Conservation (phyloP, 176 grass and related monocot species). For the Poa annua region DNA sequence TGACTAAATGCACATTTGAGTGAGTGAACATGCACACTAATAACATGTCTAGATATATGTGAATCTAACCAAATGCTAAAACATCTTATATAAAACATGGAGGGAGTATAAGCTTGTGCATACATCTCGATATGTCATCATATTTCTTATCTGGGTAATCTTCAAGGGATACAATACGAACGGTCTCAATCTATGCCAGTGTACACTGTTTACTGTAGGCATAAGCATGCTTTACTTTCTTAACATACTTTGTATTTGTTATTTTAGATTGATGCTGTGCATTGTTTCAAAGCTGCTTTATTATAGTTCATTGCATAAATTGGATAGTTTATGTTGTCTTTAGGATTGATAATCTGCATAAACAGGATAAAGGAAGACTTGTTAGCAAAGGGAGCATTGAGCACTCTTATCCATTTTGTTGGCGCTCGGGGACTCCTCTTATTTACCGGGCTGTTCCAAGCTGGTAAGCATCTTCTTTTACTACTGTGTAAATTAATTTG, state of each 20-base stretch:
- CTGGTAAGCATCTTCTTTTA: conserved; percentile 68
- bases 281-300: not conserved
- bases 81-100: no score
- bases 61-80: no score
- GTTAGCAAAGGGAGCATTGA: conserved; percentile 80
- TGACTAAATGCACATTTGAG: no score
- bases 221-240: conserved; percentile 20
- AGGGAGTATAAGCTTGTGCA: not conserved
- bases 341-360: conserved; percentile 26
- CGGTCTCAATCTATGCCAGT: conserved; percentile 1
- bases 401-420: conserved; percentile 98
- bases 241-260: conserved; percentile 25
- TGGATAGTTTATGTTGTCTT: conserved; percentile 19
- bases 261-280: not conserved
- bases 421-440: conserved; percentile 96
- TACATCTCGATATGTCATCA: conserved; percentile 22
- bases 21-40: no score
- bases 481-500: conserved; percentile 34
- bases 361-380: conserved; percentile 97
- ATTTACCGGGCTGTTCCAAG: conserved; percentile 98
- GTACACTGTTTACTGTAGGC: not conserved
- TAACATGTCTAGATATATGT: no score
- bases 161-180: not conserved
- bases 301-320: conserved; percentile 19
- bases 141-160: not conserved